These are phyloP conservation scores for Metschnikowia kofuensis DNA, from an alignment of 805 yeast species.

Conservation along the genomic window DNA sequence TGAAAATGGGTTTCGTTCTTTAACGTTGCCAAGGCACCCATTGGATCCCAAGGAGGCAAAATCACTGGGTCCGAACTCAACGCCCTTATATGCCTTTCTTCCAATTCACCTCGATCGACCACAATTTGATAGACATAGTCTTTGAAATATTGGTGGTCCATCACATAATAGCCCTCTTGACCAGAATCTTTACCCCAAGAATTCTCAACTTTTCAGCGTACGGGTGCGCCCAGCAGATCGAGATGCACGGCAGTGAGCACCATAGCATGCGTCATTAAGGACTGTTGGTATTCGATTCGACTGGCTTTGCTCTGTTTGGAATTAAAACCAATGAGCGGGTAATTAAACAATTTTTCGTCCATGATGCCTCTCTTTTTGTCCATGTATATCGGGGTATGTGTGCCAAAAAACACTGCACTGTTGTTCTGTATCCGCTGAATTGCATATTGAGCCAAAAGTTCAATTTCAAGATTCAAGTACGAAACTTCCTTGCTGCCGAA, in stretches of 20 bases:
- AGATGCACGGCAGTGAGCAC: conserved; percentile 20
- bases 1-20: conserved; percentile 1
- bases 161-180: conserved; percentile 61
- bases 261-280: conserved; percentile 25
- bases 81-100: conserved; percentile 32
- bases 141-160: conserved; percentile 72
- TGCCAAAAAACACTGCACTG: conserved; percentile 21
- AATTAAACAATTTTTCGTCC: conserved; percentile 19
- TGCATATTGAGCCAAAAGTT: conserved; percentile 17
- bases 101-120: conserved; percentile 32
- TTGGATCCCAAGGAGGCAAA: conserved; percentile 77
- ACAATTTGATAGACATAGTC: conserved; percentile 71
- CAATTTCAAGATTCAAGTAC: conserved; percentile 19
- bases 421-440: conserved; percentile 15
- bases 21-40: conserved; percentile 63
- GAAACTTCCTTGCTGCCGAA: conserved; percentile 18
- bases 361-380: conserved; percentile 22
- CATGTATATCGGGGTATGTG: conserved; percentile 22
- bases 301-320: conserved; percentile 17
- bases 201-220: conserved; percentile 72
- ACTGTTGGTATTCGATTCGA: conserved; percentile 19
- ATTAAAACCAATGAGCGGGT: conserved; percentile 15
- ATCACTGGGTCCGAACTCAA: conserved; percentile 43
- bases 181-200: conserved; percentile 76
- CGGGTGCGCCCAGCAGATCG: conserved; percentile 47